Percentiles rank a stretch among this genome's conserved stretches.
phyloP scores from a whole-genome alignment of 108 stramenopile species.

The Licmophora abbreviata region DNA sequence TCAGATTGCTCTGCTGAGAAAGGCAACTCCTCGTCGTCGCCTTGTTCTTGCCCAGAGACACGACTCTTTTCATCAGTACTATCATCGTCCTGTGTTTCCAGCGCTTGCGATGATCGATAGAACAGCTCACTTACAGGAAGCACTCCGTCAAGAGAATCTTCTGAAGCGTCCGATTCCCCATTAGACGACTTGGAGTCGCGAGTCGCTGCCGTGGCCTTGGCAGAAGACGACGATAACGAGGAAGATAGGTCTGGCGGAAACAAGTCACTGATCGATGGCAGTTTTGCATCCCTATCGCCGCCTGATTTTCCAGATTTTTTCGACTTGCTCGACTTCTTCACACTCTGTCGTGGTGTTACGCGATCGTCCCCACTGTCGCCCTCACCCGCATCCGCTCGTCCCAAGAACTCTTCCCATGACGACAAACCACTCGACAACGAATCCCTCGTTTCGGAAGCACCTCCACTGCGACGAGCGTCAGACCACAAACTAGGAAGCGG shows the following conservation, averaged over 20 bases:
- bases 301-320: too few relatives aligned
- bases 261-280: slow-evolving; percentile 30
- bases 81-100: neutral
- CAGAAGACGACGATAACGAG: slow-evolving; percentile 7
- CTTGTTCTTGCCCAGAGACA: neutral
- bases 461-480: neutral
- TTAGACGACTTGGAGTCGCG: neutral
- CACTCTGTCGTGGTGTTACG: neutral
- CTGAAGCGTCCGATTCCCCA: neutral
- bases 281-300: too few relatives aligned
- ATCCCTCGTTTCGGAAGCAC: neutral
- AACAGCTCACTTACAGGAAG: slow-evolving; percentile 74
- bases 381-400: slow-evolving; percentile 6
- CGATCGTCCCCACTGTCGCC: neutral
- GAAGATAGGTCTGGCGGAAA: slow-evolving; percentile 27
- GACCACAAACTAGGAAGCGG: neutral
- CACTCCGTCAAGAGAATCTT: slow-evolving; percentile 46
- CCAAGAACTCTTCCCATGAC: slow-evolving; percentile 47
- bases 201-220: neutral
- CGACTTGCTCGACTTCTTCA: slow-evolving; percentile 1
- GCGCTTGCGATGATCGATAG: slow-evolving; percentile 41
- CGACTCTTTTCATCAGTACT: neutral
- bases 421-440: slow-evolving; percentile 17
- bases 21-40: slow-evolving; percentile 35
- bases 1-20: slow-evolving; percentile 28